Evolutionary conservation across 257 asterid species (phyloP), one percentile per base, ranked within the genome.

Genomic region (Ballota nigra): DNA sequence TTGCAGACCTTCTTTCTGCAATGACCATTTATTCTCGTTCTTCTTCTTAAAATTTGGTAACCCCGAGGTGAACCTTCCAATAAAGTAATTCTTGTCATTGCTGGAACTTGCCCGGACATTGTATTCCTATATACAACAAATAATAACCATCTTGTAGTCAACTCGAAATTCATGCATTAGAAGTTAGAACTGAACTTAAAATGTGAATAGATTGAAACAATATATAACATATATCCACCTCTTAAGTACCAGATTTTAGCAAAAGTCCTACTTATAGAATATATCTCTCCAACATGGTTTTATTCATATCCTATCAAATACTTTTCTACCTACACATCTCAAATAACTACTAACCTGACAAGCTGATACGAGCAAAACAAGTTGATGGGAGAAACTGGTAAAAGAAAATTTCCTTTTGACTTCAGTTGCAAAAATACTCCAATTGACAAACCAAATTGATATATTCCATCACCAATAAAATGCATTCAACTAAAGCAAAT

Each of bases 1-100:
- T 79, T 88, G 97, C 82, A 92, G 70, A 76, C 92, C 96, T 83
- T 95, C 98, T 76, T 89, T 95, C 83, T 88, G 98, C 82, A 95
- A 29, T 34, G 90, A 75, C 99, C 99, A 95, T 73, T 90, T 92
- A 73, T 89, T 89, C 70, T 94, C 97, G 51, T 83, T 83, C 84
- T 87, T 89, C 86, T 86, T 92, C 86, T 84, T 89, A 77, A 95
- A 92, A 76, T 75, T 86, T 6, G 98, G 99, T 34, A 95, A 77
- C 19, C 99, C 99, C 0, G 95, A 70, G 12, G 95, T 86, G 82
- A 95, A 95, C 79, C 99, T 83, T 72, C 92, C 98, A 52, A 95
- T 92, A 78, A 88, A 88, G 82, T 89, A 90, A 74, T 92, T 95
- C 76, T 89, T 95, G 79, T 88, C 98, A 31, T 33, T 80, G 73